Conservation (phyloP, 2,329 filamentous ascomycete genomes). For the Tolypocladium ovalisporum region DNA sequence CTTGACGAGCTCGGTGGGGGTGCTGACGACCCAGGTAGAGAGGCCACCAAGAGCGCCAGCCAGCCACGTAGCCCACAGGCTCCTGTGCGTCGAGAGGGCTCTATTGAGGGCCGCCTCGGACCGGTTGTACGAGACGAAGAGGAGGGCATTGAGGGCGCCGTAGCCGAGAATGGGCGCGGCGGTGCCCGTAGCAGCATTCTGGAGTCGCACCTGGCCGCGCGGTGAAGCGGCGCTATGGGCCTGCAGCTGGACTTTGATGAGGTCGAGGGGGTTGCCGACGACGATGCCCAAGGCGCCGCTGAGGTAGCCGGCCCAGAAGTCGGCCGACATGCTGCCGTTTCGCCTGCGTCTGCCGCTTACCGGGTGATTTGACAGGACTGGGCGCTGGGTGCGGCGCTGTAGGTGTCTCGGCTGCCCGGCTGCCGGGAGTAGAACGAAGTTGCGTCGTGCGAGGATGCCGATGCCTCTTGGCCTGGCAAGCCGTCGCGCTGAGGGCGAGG, state of each 20-base stretch:
- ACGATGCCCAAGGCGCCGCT: conserved; percentile 79
- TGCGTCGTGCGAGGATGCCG: not conserved
- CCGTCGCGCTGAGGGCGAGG: not conserved
- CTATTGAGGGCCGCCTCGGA: conserved; percentile 52
- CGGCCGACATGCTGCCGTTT: conserved; percentile 58
- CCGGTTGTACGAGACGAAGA: conserved; percentile 86
- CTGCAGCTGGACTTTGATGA: conserved; percentile 58
- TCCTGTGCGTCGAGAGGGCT: conserved; percentile 23
- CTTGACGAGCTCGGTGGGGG: conserved; percentile 85
- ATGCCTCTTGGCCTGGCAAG: not conserved
- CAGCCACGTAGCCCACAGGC: conserved; percentile 59
- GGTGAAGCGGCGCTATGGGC: conserved; percentile 26
- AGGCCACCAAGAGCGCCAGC: conserved; percentile 76
- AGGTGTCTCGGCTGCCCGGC: not conserved
- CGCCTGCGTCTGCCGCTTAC: not conserved
- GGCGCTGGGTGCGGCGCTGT: not conserved
- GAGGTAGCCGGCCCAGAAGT: conserved; percentile 90
- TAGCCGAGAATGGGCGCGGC: conserved; percentile 83
- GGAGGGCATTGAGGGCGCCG: conserved; percentile 78
- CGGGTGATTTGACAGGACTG: not conserved
- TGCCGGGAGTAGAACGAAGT: not conserved
- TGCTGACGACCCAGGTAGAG: conserved; percentile 74
- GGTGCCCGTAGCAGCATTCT: conserved; percentile 48
- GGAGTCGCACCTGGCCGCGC: conserved; percentile 11
- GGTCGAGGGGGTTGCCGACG: conserved; percentile 76